Percentiles rank a stretch among this genome's conserved stretches.
Evolutionary conservation across 208 protist genomes (phyloP).

Genomic region (Vickermania spadyakhi): DNA sequence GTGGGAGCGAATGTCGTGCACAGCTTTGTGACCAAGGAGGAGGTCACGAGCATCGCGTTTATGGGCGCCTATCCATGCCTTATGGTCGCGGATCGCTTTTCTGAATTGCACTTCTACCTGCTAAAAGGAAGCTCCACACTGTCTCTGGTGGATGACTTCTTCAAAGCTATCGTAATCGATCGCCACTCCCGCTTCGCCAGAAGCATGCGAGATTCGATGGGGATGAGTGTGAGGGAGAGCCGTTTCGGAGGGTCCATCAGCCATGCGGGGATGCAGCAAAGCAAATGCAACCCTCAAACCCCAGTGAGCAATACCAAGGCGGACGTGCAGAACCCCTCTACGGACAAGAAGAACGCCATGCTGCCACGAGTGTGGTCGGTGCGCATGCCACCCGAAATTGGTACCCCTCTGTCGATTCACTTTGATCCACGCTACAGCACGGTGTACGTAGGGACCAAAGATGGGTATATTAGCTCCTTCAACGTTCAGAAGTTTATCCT

Average conservation of each 20-base stretch:
- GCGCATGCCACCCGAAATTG: constrained; percentile 18
- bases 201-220: constrained; percentile 1
- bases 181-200: constrained; percentile 5
- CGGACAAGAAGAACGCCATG: not conserved
- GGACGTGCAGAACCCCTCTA: not conserved
- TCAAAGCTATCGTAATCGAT: constrained; percentile 25
- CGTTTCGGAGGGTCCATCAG: not conserved
- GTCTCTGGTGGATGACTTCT: constrained; percentile 44
- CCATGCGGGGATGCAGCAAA: not conserved
- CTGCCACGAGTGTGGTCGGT: constrained; percentile 16
- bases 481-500: constrained; percentile 51
- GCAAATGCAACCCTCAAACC: not conserved
- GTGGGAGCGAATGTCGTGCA: constrained; percentile 19
- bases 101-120: constrained; percentile 46
- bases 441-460: constrained; percentile 60
- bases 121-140: constrained; percentile 42
- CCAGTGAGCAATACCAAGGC: not conserved
- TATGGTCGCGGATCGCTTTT: constrained; percentile 46
- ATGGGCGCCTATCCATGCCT: constrained; percentile 68
- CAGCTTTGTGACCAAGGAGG: constrained; percentile 36
- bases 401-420: constrained; percentile 29
- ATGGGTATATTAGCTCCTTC: constrained; percentile 61
- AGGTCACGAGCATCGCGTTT: constrained; percentile 51
- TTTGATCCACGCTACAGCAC: constrained; percentile 50
- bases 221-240: not conserved